These are phyloP conservation scores for Metarhizium sp. DNA, from an alignment of 2,329 filamentous ascomycete genomes.

Conservation along the genomic window DNA sequence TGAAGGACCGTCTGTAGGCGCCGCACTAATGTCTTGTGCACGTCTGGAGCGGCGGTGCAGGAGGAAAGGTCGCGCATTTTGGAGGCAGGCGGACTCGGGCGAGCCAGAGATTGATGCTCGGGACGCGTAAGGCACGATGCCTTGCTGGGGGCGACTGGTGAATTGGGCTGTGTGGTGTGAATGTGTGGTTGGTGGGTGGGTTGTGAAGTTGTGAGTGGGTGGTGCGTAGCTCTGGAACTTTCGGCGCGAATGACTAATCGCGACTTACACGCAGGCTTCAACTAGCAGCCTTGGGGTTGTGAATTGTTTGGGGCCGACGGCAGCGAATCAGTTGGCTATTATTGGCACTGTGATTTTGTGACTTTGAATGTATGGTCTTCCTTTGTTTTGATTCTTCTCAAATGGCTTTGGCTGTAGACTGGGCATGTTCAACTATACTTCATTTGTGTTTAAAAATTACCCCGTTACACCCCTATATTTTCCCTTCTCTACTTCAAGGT, in stretches of 20 bases:
- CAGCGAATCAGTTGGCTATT: too few relatives aligned
- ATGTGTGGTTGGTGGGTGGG: not conserved
- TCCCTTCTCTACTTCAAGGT: too few relatives aligned
- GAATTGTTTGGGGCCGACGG: not conserved
- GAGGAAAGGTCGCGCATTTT: not conserved
- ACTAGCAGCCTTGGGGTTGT: conserved; percentile 31
- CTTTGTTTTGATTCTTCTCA: too few relatives aligned
- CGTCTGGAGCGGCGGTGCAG: not conserved
- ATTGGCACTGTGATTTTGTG: too few relatives aligned
- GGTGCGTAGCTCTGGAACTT: conserved; percentile 49
- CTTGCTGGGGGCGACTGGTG: not conserved
- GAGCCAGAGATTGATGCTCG: not conserved
- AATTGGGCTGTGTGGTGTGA: not conserved
- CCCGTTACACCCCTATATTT: too few relatives aligned
- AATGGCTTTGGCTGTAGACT: too few relatives aligned
- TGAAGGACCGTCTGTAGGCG: not conserved
- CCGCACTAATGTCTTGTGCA: not conserved
- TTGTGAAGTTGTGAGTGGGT: conserved; percentile 23
- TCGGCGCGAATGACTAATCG: conserved; percentile 60
- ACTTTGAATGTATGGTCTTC: too few relatives aligned
- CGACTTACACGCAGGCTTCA: not conserved
- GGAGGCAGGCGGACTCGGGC: too few relatives aligned
- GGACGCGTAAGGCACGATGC: conserved; percentile 3
- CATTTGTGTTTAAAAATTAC: too few relatives aligned
- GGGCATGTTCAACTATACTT: too few relatives aligned